These are phyloP conservation scores for Schrenkiella parvula DNA, from an alignment of 345 rosid species.

Conservation along the genomic window DNA sequence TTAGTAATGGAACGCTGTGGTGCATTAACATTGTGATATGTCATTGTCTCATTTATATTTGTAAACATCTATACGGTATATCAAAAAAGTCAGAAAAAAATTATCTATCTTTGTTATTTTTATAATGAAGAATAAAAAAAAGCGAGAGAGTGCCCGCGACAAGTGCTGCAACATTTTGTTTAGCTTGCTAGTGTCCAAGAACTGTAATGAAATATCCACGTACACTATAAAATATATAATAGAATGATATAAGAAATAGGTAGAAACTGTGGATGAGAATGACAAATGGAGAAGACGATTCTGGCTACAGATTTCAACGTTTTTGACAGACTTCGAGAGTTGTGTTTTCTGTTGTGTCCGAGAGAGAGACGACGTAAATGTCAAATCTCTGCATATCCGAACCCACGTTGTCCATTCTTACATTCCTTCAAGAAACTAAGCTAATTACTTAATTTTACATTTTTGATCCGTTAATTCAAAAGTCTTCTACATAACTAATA, in stretches of 20 bases:
- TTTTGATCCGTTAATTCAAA: conserved; percentile 4
- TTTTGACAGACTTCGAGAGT: conserved; percentile 53
- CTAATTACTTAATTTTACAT: conserved; percentile 7
- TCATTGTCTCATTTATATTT: conserved; percentile 21
- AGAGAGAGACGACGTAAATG: conserved; percentile 37
- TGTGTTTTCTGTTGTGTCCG: conserved; percentile 40
- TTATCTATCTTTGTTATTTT: not conserved
- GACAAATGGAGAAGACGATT: conserved; percentile 91
- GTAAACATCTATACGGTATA: not conserved
- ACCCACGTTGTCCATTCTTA: conserved; percentile 50
- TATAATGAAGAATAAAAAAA: not conserved
- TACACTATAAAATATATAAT: not conserved
- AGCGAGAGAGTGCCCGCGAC: conserved; percentile 36
- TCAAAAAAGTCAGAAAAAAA: not conserved
- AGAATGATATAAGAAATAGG: conserved; percentile 4
- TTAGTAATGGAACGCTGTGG: conserved; percentile 22
- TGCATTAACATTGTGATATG: conserved; percentile 20
- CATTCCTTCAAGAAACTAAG: conserved; percentile 13
- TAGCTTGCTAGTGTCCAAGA: conserved; percentile 24
- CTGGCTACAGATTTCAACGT: conserved; percentile 77
- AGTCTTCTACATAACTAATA: too few species aligned
- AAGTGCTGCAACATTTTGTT: conserved; percentile 36
- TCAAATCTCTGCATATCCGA: conserved; percentile 60
- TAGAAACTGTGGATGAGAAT: conserved; percentile 54
- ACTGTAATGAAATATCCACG: conserved; percentile 16